phyloP scores from a whole-genome alignment of 176 grass and related monocot genomes.

The Aegilops tauschii region DNA sequence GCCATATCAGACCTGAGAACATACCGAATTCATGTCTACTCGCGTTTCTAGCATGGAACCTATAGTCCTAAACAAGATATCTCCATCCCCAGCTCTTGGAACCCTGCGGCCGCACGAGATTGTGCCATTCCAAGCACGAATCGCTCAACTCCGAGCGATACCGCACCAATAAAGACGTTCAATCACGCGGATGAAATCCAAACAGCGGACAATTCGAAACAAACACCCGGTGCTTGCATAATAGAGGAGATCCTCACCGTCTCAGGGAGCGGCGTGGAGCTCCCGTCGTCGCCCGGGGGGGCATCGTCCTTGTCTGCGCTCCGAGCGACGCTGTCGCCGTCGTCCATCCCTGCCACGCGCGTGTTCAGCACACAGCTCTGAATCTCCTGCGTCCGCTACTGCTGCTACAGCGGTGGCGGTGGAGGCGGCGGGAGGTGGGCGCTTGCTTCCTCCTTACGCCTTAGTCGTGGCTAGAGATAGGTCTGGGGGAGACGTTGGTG shows the following conservation, averaged over 20 bases:
- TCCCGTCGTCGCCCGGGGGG: slow-evolving; percentile 58
- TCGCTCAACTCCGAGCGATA: background rate
- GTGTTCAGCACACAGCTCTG: background rate
- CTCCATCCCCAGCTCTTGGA: background rate
- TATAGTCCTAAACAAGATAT: background rate
- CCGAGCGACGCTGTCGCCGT: slow-evolving; percentile 46
- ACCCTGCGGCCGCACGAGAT: background rate
- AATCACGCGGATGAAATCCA: background rate
- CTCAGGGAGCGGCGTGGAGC: slow-evolving; percentile 62
- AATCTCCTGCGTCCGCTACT: slow-evolving; percentile 13
- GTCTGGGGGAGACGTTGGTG: background rate
- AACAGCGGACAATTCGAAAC: background rate
- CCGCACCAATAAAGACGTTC: background rate
- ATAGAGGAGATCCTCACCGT: slow-evolving; percentile 42
- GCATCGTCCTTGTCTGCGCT: slow-evolving; percentile 45
- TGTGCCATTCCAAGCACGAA: background rate
- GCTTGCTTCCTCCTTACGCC: background rate
- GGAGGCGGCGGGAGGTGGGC: background rate
- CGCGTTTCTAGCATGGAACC: background rate
- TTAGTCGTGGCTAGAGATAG: background rate
- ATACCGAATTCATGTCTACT: background rate
- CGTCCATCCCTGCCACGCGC: slow-evolving; percentile 55
- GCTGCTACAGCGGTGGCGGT: background rate
- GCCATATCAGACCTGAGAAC: background rate
- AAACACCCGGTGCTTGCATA: background rate